phyloP scores from a whole-genome alignment of 2,329 filamentous ascomycete species.

The Penicillium oxalicum region DNA sequence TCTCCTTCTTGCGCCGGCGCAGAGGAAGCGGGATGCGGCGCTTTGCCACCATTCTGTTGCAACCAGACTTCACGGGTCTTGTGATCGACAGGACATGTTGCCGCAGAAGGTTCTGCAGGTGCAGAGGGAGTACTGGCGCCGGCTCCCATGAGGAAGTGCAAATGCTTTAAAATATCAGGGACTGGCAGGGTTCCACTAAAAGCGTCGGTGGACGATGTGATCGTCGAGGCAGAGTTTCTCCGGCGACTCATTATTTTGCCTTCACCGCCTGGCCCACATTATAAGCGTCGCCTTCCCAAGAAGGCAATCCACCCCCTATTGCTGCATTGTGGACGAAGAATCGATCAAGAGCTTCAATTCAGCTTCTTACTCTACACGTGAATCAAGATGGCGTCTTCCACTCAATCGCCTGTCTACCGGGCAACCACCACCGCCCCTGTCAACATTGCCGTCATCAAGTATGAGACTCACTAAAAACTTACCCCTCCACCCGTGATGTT shows the following conservation, averaged over 20 bases:
- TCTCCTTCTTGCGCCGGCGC: conserved; percentile 22
- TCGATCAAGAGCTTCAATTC: not conserved
- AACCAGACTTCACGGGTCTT: conserved; percentile 86
- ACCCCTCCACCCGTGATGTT: conserved; percentile 12
- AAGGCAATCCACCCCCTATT: conserved; percentile 13
- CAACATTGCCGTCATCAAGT: conserved; percentile 98
- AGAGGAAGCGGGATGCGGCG: conserved; percentile 29
- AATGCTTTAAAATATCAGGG: conserved; percentile 3
- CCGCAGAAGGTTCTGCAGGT: conserved; percentile 24
- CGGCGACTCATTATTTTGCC: conserved; percentile 18
- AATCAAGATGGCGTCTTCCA: conserved; percentile 27
- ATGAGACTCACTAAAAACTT: conserved; percentile 22
- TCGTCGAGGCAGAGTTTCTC: conserved; percentile 8
- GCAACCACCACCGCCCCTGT: conserved; percentile 95
- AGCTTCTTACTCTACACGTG: conserved; percentile 1
- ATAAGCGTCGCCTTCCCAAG: conserved; percentile 13
- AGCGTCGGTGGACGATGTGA: conserved; percentile 1
- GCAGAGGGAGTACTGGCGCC: conserved; percentile 32
- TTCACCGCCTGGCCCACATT: conserved; percentile 17
- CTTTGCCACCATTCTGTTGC: conserved; percentile 42
- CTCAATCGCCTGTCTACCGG: conserved; percentile 61
- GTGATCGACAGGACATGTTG: conserved; percentile 80
- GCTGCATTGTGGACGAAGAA: conserved; percentile 5
- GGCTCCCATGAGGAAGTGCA: conserved; percentile 28
- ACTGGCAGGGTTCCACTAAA: too few relatives aligned